Base-by-base conservation (phyloP, 169 alveolate species). In the Plasmodium knowlesi region DNA sequence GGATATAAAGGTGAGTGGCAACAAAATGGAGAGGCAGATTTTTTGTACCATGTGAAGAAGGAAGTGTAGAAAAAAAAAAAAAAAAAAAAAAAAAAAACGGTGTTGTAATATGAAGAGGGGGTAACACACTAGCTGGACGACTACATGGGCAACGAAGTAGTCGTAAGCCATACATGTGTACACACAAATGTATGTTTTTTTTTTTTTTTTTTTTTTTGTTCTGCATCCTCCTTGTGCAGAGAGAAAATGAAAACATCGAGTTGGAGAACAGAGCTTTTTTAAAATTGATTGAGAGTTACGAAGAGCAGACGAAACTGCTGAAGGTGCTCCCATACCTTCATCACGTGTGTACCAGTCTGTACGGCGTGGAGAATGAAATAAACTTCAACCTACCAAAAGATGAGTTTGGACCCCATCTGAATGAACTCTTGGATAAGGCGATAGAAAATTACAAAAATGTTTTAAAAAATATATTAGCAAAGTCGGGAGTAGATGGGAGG, bases 221-320 rank as follows among this genome's bases (percentile, higher is more conserved):
- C n/a, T n/a, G n/a, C n/a, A n/a, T n/a, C 46, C 25, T 12, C 41
- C 12, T 9, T 1, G 19, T 9, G 19, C 74, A 88, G 94, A 25
- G 43, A 12, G 94, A 88, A 22, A 88, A 46, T 28, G 88, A 78
- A 57, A 37, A 78, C 72, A 57, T 79, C 4, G 80, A 79, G 25
- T 53, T 88, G 39, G 94, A 88, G 32, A 88, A 88, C 19, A 28
- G 71, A 32, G 89, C 89, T 5, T 88, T 88, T 54, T 79, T 72
- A 53, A 25, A 76, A 53, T 83, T 88, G 39, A 88, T 88, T 9
- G 89, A 88, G 32, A 88, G 79, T 25, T 88, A 88, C 72, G 94
- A 76, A 88, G 89, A 76, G 16, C 22, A 57, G 43, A 76, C 70
- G 81, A 88, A 88, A 19, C 28, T 61, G 14, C 25, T 88, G 16